Percentiles rank a stretch among this genome's conserved stretches.
Evolutionary conservation across 1,284 basidiomycete species (phyloP).

Genomic region (Leccinum pachyderme): DNA sequence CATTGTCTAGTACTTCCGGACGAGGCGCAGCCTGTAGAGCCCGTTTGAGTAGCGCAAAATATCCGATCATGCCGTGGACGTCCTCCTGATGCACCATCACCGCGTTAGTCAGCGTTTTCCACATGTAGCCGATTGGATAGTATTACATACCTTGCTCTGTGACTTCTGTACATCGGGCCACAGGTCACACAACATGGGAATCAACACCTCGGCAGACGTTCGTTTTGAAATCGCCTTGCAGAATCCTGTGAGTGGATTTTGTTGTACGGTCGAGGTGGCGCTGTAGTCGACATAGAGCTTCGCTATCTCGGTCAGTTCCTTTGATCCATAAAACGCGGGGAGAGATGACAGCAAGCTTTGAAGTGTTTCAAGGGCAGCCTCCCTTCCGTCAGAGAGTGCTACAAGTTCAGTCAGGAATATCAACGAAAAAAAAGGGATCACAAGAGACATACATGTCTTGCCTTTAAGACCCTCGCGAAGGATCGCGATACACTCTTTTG

Average conservation of each 20-base stretch:
- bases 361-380: constrained; percentile 49
- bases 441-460: constrained; percentile 26
- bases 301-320: constrained; percentile 59
- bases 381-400: constrained; percentile 27
- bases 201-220: constrained; percentile 62
- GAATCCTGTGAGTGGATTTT: constrained; percentile 37
- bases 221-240: constrained; percentile 67
- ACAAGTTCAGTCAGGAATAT: neutral
- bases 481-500: constrained; percentile 54
- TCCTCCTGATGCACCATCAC: constrained; percentile 12
- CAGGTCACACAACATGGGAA: constrained; percentile 59
- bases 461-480: constrained; percentile 44
- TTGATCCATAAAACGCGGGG: constrained; percentile 67
- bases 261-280: constrained; percentile 26
- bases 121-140: neutral
- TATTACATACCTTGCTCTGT: constrained; percentile 37
- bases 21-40: constrained; percentile 66
- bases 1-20: constrained; percentile 62
- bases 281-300: constrained; percentile 52
- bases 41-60: constrained; percentile 68
- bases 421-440: neutral
- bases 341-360: constrained; percentile 57
- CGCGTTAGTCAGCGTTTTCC: constrained; percentile 4
- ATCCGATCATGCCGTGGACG: constrained; percentile 43
- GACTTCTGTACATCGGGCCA: constrained; percentile 46